Conservation (phyloP, 1,284 basidiomycete genomes). For the Sanghuangporus baumii region DNA sequence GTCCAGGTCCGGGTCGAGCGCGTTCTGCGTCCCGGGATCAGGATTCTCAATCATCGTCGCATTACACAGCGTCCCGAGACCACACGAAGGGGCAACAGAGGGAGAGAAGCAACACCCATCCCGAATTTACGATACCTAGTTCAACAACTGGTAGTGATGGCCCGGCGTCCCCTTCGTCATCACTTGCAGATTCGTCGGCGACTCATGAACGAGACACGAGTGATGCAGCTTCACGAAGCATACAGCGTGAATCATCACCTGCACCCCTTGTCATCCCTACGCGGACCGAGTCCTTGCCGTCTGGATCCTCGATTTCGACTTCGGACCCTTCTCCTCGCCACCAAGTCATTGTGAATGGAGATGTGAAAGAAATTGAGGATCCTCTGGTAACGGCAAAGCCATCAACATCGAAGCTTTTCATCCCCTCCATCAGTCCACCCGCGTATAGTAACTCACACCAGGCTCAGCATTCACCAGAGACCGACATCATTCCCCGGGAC, state of each 20-base stretch:
- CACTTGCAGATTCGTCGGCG: constrained; percentile 24
- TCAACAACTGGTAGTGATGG: constrained; percentile 4
- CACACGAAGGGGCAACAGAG: constrained; percentile 24
- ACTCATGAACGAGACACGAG: background rate
- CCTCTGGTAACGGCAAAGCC: constrained; percentile 14
- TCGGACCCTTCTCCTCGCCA: constrained; percentile 26
- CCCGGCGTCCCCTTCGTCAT: constrained; percentile 26
- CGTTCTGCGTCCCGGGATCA: constrained; percentile 23
- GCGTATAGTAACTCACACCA: background rate
- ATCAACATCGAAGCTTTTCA: background rate
- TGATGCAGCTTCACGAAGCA: background rate
- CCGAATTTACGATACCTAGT: constrained; percentile 7
- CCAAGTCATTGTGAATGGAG: constrained; percentile 11
- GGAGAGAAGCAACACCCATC: constrained; percentile 22
- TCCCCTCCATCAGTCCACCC: constrained; percentile 9
- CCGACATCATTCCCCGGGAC: background rate
- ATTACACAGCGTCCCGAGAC: constrained; percentile 36
- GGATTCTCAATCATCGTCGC: constrained; percentile 16
- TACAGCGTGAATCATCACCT: constrained; percentile 24
- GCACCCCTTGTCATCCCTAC: constrained; percentile 39
- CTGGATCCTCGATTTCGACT: constrained; percentile 19
- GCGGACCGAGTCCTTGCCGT: constrained; percentile 33
- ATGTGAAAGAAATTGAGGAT: constrained; percentile 4
- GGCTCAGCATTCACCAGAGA: background rate
- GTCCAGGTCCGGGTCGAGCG: constrained; percentile 9